Percentiles rank a stretch among this genome's conserved stretches.
These are phyloP conservation scores for Ascomycota sp. DNA, from an alignment of 2,329 filamentous ascomycete species.

Conservation along the genomic window DNA sequence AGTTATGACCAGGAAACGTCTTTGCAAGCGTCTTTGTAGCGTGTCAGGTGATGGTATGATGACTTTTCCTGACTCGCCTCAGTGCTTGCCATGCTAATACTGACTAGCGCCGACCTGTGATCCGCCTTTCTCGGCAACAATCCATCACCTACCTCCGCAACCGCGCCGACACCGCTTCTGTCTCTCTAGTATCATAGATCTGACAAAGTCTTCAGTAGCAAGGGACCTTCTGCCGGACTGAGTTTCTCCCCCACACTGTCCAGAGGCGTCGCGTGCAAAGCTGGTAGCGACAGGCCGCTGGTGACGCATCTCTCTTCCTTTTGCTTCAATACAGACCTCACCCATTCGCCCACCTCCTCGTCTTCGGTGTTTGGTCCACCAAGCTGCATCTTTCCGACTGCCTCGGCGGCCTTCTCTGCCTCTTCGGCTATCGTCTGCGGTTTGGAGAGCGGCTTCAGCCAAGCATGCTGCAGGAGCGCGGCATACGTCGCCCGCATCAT, in stretches of 20 bases:
- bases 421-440: slow-evolving; percentile 53
- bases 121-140: no score
- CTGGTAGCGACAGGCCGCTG: slow-evolving; percentile 41
- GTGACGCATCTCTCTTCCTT: slow-evolving; percentile 26
- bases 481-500: slow-evolving; percentile 84
- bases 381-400: slow-evolving; percentile 21
- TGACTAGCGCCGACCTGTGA: no score
- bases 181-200: background rate
- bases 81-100: no score
- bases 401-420: slow-evolving; percentile 28
- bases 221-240: slow-evolving; percentile 25
- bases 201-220: background rate
- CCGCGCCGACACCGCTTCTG: no score
- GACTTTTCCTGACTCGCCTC: no score
- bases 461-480: slow-evolving; percentile 71
- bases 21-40: no score
- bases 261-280: slow-evolving; percentile 67
- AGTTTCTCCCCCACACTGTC: slow-evolving; percentile 31
- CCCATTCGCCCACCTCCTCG: slow-evolving; percentile 71
- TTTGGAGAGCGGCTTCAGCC: slow-evolving; percentile 56
- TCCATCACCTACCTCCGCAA: no score
- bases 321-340: slow-evolving; percentile 41
- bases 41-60: no score
- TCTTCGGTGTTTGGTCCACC: slow-evolving; percentile 30
- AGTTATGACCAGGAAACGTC: no score